Evolutionary conservation across 2,329 filamentous ascomycete genomes (phyloP).

Genomic region (Thermoascus crustaceus): DNA sequence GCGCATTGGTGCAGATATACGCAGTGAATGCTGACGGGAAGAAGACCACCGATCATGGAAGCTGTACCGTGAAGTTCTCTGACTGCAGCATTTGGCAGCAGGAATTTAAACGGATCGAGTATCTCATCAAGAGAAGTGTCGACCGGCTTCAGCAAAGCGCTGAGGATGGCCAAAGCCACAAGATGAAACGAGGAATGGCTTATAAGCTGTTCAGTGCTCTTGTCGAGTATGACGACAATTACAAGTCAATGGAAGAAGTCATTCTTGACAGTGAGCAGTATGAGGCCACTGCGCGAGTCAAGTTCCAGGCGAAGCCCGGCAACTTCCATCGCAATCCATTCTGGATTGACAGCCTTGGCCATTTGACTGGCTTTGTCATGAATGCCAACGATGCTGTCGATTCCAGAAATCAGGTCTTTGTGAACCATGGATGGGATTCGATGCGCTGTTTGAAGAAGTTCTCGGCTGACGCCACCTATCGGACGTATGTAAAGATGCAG

Average conservation of each 20-base stretch:
- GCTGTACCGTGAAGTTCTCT: slow-evolving; percentile 27
- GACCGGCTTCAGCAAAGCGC: slow-evolving; percentile 53
- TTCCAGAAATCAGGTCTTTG: slow-evolving; percentile 52
- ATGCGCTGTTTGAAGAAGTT: slow-evolving; percentile 50
- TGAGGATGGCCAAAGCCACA: slow-evolving; percentile 58
- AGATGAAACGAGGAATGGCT: slow-evolving; percentile 64
- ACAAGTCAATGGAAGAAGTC: slow-evolving; percentile 51
- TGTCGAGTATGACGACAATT: slow-evolving; percentile 50
- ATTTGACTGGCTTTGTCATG: slow-evolving; percentile 53
- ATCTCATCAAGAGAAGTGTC: slow-evolving; percentile 59
- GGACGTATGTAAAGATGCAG: slow-evolving; percentile 56
- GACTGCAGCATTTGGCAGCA: slow-evolving; percentile 16
- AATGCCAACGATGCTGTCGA: slow-evolving; percentile 52
- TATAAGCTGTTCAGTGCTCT: slow-evolving; percentile 64
- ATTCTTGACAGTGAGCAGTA: slow-evolving; percentile 49
- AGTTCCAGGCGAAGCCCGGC: slow-evolving; percentile 48
- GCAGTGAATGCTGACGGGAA: slow-evolving; percentile 31
- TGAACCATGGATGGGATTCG: slow-evolving; percentile 54
- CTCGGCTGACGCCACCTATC: slow-evolving; percentile 46
- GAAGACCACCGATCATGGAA: slow-evolving; percentile 29
- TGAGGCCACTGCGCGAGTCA: slow-evolving; percentile 47
- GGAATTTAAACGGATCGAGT: slow-evolving; percentile 36
- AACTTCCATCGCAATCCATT: slow-evolving; percentile 52
- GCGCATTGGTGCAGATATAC: slow-evolving; percentile 24
- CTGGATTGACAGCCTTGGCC: slow-evolving; percentile 52